Percentiles rank a stretch among this genome's conserved stretches.
Evolutionary conservation across 169 alveolate species (phyloP).

Genomic region (Eimeria tenella): DNA sequence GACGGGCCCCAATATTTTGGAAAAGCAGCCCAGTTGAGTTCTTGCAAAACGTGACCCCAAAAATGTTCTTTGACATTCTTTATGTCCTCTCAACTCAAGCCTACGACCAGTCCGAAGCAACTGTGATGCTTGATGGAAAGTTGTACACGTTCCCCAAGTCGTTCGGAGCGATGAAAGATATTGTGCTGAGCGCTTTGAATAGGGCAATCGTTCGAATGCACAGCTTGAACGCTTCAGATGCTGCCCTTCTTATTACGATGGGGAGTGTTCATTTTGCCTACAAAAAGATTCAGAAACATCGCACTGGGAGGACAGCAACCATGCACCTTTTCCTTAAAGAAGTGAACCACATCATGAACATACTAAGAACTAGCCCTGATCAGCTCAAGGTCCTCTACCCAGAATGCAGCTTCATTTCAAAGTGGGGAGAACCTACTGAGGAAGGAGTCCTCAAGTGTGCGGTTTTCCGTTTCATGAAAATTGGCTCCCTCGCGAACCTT

Average conservation of each 20-base stretch:
- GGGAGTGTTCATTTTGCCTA: slow-evolving; percentile 69
- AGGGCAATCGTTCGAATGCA: slow-evolving; percentile 57
- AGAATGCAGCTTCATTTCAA: slow-evolving; percentile 45
- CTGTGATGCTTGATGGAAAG: slow-evolving; percentile 45
- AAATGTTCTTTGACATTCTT: slow-evolving; percentile 60
- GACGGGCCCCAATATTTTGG: slow-evolving; percentile 48
- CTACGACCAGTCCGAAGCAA: slow-evolving; percentile 50
- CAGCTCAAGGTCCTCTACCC: background rate
- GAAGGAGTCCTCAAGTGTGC: slow-evolving; percentile 66
- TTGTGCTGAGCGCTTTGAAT: slow-evolving; percentile 33
- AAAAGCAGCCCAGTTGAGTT: slow-evolving; percentile 48
- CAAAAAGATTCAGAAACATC: slow-evolving; percentile 61
- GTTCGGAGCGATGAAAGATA: slow-evolving; percentile 42
- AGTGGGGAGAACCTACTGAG: background rate
- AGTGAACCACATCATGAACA: slow-evolving; percentile 46
- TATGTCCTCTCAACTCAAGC: slow-evolving; percentile 27
- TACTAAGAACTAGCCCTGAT: background rate
- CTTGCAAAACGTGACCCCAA: slow-evolving; percentile 60
- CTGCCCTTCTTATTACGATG: slow-evolving; percentile 49
- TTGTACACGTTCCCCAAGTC: slow-evolving; percentile 62
- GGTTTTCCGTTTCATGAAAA: slow-evolving; percentile 59
- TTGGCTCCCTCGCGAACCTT: slow-evolving; percentile 31
- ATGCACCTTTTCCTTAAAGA: slow-evolving; percentile 68
- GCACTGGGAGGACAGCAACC: slow-evolving; percentile 63
- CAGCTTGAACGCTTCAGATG: slow-evolving; percentile 53